A percentile compares a stretch with the other conserved stretches of the same genome.
These are phyloP conservation scores for Fusarium nodosum DNA, from an alignment of 2,329 filamentous ascomycete species.

Conservation along the genomic window DNA sequence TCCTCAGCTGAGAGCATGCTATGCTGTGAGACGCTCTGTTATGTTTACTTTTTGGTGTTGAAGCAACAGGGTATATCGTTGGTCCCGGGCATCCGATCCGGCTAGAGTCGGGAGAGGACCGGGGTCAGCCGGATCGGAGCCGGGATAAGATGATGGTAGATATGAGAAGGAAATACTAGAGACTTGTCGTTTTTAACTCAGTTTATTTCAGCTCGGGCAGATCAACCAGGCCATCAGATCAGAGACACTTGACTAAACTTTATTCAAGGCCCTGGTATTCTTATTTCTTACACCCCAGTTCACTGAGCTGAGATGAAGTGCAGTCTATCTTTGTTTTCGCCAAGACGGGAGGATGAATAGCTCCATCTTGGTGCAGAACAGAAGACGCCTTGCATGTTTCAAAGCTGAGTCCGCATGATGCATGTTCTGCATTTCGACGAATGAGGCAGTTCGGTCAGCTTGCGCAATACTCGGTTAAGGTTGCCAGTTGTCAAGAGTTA, in stretches of 20 bases:
- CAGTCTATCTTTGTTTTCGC: not conserved
- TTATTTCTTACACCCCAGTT: not conserved
- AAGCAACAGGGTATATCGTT: constrained; percentile 10
- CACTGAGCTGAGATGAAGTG: not conserved
- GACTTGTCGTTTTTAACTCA: not conserved
- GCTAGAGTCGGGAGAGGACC: constrained; percentile 36
- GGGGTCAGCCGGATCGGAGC: constrained; percentile 31
- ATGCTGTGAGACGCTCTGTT: not conserved
- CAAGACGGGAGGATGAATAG: not conserved
- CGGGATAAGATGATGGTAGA: constrained; percentile 10
- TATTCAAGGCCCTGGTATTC: not conserved
- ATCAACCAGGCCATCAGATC: not conserved
- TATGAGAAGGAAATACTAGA: not conserved
- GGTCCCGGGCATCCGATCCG: constrained; percentile 15
- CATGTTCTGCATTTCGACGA: constrained; percentile 32
- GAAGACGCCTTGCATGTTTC: constrained; percentile 34
- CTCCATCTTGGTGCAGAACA: constrained; percentile 20
- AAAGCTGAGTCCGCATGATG: constrained; percentile 23
- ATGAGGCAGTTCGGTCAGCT: not conserved
- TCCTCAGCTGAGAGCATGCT: constrained; percentile 5
- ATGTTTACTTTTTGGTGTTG: constrained; percentile 28
- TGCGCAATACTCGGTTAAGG: not conserved
- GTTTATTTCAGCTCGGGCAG: not conserved
- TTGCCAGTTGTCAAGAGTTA: not conserved
- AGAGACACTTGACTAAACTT: not conserved